Conservation (phyloP, 257 asterid genomes). For the Przewalskia tangutica region DNA sequence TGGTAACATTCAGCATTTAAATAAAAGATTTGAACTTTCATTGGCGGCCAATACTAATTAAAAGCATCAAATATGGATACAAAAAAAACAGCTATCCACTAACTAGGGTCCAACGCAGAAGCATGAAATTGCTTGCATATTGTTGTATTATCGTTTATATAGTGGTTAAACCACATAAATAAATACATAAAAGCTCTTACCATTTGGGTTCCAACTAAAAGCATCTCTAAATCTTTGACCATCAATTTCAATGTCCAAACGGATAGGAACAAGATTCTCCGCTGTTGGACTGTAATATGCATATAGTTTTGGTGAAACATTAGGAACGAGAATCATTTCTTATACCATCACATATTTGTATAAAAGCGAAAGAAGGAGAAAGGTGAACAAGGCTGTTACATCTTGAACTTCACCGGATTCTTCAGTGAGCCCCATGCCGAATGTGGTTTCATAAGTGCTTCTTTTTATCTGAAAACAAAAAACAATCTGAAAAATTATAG, state of each 20-base stretch:
- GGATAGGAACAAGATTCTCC: slow-evolving; percentile 84
- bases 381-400: slow-evolving; percentile 23
- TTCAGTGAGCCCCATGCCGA: slow-evolving; percentile 61
- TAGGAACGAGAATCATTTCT: not conserved
- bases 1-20: not conserved
- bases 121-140: not conserved
- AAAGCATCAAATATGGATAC: not conserved
- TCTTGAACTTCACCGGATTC: slow-evolving; percentile 75
- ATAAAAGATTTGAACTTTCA: not conserved
- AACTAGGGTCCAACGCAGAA: not conserved
- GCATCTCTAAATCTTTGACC: slow-evolving; percentile 85
- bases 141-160: not conserved
- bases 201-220: slow-evolving; percentile 86
- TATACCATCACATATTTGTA: not conserved
- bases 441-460: slow-evolving; percentile 44
- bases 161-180: not conserved
- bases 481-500: not conserved
- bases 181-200: slow-evolving; percentile 14
- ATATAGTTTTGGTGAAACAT: not conserved
- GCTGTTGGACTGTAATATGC: slow-evolving; percentile 60
- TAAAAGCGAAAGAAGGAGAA: not conserved
- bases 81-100: not conserved
- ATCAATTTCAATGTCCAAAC: slow-evolving; percentile 77
- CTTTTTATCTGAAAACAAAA: not conserved
- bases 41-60: not conserved